Base-by-base conservation (phyloP, 208 protist genomes). In the Lotmaria passim region DNA sequence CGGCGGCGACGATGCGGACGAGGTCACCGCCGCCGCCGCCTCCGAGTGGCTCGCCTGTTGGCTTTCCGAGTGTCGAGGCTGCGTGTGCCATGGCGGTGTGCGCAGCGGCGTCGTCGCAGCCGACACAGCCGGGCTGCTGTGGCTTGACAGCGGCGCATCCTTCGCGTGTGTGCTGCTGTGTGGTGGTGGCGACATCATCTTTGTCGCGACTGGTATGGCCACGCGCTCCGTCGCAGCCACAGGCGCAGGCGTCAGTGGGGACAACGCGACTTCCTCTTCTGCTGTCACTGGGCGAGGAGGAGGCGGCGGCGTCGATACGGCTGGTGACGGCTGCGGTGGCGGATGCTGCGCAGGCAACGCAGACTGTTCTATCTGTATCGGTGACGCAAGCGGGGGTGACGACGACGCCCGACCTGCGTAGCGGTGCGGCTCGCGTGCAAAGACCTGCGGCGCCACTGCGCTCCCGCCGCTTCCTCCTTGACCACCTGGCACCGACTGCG, bases 181-280 rank as follows among this genome's bases (percentile, higher is more conserved):
- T 21, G 7, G 14, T 23, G 7, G 44, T 7, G 44, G 5, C 44
- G n/a, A n/a, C 19, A 48, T 21, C 44, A 21, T 48, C 19, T 7
- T 41, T 41, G 38, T 41, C n/a, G 14, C 38, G 10, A 41, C 10
- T 41, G 38, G 38, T 41, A 50, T 50, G 0, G 0, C 28, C 52
- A 24, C 17, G 5, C 26, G 7, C 6, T 11, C 19, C 10, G 51
- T 26, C 19, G 17, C 30, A 0, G 30, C 31, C 31, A 19, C 17
- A 3, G 51, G 7, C 8, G 48, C 47, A 12, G 57, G 57, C 23
- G 64, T 78, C 21, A 74, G 74, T 19, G 61, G 63, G 11, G 56
- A 72, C 55, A 69, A 19, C 21, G 66, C 52, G 26, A 67, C 11
- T 41, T 66, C 68, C 23, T 59, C 58, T 19, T 17, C 14, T 7